Evolutionary conservation across 345 rosid species (phyloP).

Genomic region (Aquilaria malaccensis): DNA sequence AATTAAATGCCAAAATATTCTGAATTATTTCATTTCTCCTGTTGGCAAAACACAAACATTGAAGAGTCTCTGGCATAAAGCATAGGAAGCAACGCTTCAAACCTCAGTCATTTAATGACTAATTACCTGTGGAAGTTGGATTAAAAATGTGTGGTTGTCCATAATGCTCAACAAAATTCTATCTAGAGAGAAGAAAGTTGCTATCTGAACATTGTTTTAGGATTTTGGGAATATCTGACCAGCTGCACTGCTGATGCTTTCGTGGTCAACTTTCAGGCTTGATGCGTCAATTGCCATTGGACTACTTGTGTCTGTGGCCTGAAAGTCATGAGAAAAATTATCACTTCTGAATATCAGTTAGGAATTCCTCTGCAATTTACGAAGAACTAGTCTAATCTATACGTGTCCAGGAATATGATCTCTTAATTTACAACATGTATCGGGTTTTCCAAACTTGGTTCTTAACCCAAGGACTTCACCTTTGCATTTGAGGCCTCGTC

Average conservation of each 20-base stretch:
- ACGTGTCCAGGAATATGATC: not conserved
- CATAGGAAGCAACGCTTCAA: too few species aligned
- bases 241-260: slow-evolving; percentile 38
- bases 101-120: too few species aligned
- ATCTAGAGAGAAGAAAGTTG: not conserved
- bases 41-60: too few species aligned
- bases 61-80: too few species aligned
- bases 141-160: not conserved
- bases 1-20: too few species aligned
- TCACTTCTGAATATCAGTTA: not conserved
- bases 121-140: not conserved
- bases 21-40: too few species aligned
- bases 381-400: too few species aligned
- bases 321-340: slow-evolving; percentile 14
- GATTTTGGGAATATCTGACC: slow-evolving; percentile 46
- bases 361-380: not conserved
- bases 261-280: slow-evolving; percentile 59
- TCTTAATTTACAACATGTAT: not conserved
- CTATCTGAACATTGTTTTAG: slow-evolving; percentile 11
- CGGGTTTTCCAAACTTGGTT: not conserved
- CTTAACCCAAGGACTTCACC: slow-evolving; percentile 22
- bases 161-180: not conserved
- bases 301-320: slow-evolving; percentile 37
- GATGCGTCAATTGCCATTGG: slow-evolving; percentile 61
- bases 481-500: slow-evolving; percentile 51